These are phyloP conservation scores for Plectosphaerella cucumerina DNA, from an alignment of 2,329 filamentous ascomycete genomes.

Conservation along the genomic window DNA sequence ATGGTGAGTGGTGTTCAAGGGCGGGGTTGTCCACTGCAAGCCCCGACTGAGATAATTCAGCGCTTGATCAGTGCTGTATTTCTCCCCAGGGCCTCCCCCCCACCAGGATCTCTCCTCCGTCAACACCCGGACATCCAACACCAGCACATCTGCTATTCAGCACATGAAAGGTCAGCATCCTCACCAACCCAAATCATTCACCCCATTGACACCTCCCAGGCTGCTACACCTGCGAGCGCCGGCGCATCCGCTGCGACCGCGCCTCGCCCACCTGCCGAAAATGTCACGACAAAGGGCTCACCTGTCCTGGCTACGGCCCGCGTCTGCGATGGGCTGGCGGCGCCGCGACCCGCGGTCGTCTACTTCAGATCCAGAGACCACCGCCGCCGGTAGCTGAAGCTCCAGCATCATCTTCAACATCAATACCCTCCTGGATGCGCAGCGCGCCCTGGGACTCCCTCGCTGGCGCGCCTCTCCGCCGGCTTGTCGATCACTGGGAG, in stretches of 20 bases:
- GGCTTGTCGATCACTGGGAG: conserved; percentile 23
- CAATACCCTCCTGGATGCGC: conserved; percentile 8
- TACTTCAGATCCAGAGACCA: conserved; percentile 11
- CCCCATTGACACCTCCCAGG: conserved; percentile 7
- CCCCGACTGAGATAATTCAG: too few relatives aligned
- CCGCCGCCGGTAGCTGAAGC: conserved; percentile 4
- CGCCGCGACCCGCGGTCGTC: conserved; percentile 19
- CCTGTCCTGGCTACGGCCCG: conserved; percentile 20
- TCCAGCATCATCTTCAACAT: conserved; percentile 5
- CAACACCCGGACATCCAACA: too few relatives aligned
- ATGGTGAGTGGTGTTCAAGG: too few relatives aligned
- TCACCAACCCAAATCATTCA: too few relatives aligned
- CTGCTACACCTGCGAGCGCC: conserved; percentile 20
- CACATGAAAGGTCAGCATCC: too few relatives aligned
- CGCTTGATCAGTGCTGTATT: too few relatives aligned
- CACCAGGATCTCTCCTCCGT: too few relatives aligned
- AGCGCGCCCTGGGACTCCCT: background rate
- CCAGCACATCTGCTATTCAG: too few relatives aligned
- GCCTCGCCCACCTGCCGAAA: conserved; percentile 19
- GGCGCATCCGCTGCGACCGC: conserved; percentile 23
- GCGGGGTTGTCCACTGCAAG: too few relatives aligned
- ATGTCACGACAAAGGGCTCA: conserved; percentile 21
- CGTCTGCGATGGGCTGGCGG: conserved; percentile 23
- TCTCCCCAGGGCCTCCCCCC: too few relatives aligned
- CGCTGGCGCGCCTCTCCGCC: background rate